phyloP scores from a whole-genome alignment of 495 filamentous ascomycete genomes.

The Coniosporium apollinis region DNA sequence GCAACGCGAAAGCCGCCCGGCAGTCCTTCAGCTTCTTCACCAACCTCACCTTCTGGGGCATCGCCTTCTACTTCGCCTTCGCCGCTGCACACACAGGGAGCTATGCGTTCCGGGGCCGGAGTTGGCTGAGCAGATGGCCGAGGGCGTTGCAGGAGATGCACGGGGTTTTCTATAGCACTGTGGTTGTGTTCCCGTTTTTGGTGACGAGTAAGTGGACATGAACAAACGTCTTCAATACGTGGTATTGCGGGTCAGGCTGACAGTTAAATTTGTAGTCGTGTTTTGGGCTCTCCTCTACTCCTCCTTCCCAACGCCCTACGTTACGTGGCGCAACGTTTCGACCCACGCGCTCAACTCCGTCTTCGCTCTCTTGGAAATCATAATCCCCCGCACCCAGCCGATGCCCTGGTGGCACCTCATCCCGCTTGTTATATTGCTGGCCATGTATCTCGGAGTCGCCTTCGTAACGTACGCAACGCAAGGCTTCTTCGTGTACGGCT shows the following conservation, averaged over 20 bases:
- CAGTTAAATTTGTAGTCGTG: conserved; percentile 26
- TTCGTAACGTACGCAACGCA: conserved; percentile 54
- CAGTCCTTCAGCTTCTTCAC: conserved; percentile 68
- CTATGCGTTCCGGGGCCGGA: conserved; percentile 36
- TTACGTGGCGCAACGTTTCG: conserved; percentile 56
- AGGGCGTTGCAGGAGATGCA: conserved; percentile 47
- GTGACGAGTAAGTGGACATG: conserved; percentile 28
- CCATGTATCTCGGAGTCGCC: conserved; percentile 53
- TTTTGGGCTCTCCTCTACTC: conserved; percentile 40
- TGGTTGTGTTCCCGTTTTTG: conserved; percentile 51
- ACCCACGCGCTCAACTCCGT: conserved; percentile 56
- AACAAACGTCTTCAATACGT: not conserved
- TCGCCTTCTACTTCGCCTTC: conserved; percentile 60
- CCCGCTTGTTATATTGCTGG: conserved; percentile 43
- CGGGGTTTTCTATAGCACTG: conserved; percentile 44
- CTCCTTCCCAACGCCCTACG: conserved; percentile 30
- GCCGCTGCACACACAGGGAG: conserved; percentile 45
- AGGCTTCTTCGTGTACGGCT: conserved; percentile 59
- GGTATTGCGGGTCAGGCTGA: not conserved
- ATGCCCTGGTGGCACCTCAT: conserved; percentile 37
- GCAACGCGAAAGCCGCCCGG: conserved; percentile 21
- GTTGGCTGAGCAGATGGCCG: conserved; percentile 45
- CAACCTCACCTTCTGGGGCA: conserved; percentile 58
- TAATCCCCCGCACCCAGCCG: conserved; percentile 42
- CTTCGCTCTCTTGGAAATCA: conserved; percentile 57